Evolutionary conservation across 306 rosid genomes (phyloP), one percentile per base, ranked within the genome.

Genomic region (peach (Prunus persica)): DNA sequence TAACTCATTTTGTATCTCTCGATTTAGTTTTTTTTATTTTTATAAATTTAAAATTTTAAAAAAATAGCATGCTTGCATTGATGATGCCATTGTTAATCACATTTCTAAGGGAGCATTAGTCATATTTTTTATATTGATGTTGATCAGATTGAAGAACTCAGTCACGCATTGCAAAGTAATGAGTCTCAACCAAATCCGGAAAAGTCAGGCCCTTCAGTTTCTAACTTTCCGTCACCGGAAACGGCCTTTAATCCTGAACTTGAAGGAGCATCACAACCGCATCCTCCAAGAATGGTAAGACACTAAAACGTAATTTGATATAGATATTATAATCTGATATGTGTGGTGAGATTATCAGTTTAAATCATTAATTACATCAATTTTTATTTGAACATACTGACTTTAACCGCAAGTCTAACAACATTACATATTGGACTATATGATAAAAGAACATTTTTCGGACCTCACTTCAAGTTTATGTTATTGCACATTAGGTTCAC

Each of bases 201-300:
- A 27, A 9, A 62, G 11, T 28, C 43, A 62, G 10, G 16, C 3
- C 43, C 67, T 62, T 8, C 43, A 8, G 7, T 62, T 62, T 62
- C 67, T 28, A 2, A 28, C 14, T 45, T 41, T 28, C 41, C 12
- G 20, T 15, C 19, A 19, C 67, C 45, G 5, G 19, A 14, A 62
- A 18, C 4, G 1, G 18, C 67, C n/a, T 14, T 62, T 8, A 6
- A 5, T 62, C 43, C 16, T 28, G 11, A 13, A 5, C 20, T 28
- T 28, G 2, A 8, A 28, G 20, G 20, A 67, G 28, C 38, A n/a
- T 19, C 64, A 11, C 79, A 65, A 51, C 72, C 60, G 12, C 50
- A 65, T 34, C 73, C 56, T 65, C 79, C 79, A 16, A 1, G 22
- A 38, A 16, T 38, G 79, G 79, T 76, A 76, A 65, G 12, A 50